Evolutionary conservation across 1,139 yeast genomes (phyloP).

Genomic region (Pichia sp.): DNA sequence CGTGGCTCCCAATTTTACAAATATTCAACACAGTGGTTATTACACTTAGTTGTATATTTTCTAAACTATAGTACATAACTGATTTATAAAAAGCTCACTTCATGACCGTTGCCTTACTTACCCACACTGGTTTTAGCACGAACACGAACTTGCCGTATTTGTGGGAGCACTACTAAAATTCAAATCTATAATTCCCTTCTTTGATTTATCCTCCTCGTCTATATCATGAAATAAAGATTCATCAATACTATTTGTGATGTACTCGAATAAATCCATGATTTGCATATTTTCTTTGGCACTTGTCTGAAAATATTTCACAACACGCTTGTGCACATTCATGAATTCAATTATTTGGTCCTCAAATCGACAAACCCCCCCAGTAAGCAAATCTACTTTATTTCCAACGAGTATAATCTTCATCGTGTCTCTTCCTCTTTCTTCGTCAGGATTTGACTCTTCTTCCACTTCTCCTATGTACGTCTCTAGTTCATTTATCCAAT

Average conservation of each 20-base stretch:
- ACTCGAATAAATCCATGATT: conserved; percentile 40
- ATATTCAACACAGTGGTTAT: not conserved
- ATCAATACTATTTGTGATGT: conserved; percentile 39
- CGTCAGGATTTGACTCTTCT: conserved; percentile 3
- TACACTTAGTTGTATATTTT: not conserved
- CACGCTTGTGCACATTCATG: conserved; percentile 18
- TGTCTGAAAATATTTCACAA: conserved; percentile 34
- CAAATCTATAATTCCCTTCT: conserved; percentile 26
- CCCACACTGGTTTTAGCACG: conserved; percentile 8
- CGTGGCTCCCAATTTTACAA: not conserved
- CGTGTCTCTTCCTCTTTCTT: not conserved
- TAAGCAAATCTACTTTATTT: conserved; percentile 39
- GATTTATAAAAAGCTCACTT: not conserved
- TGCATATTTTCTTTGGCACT: conserved; percentile 51
- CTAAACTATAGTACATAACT: not conserved
- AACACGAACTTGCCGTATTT: conserved; percentile 13
- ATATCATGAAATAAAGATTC: conserved; percentile 29
- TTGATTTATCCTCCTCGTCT: conserved; percentile 15
- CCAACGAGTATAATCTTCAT: conserved; percentile 45
- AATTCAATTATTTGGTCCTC: conserved; percentile 20
- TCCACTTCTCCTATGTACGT: conserved; percentile 33
- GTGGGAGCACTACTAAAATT: conserved; percentile 12
- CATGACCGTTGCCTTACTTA: too few species aligned
- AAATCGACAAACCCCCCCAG: conserved; percentile 21
- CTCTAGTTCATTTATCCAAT: conserved; percentile 51